Conservation (phyloP, 2,329 filamentous ascomycete species). For the Neopestalotiopsis clavispora region DNA sequence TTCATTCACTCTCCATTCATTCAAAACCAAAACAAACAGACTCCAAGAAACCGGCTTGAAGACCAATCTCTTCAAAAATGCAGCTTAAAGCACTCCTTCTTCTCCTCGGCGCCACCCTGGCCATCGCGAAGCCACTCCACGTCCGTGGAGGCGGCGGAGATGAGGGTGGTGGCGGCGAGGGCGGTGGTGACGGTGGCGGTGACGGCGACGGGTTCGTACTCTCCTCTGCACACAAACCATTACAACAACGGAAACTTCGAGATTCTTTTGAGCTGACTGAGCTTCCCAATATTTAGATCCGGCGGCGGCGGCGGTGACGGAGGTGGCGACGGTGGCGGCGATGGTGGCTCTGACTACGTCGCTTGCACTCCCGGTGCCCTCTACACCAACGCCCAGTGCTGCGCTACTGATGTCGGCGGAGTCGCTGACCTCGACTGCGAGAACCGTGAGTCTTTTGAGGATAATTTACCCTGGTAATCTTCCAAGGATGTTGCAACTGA, state of each 20-base stretch:
- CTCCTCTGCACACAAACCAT: background rate
- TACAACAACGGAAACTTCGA: background rate
- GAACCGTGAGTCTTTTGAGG: conserved; percentile 1
- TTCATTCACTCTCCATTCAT: conserved; percentile 1
- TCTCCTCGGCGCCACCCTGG: background rate
- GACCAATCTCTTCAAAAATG: background rate
- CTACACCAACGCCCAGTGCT: conserved; percentile 19
- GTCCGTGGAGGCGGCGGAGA: background rate
- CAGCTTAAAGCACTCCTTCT: background rate
- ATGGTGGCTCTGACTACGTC: background rate
- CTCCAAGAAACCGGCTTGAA: conserved; percentile 5
- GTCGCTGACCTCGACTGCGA: conserved; percentile 17
- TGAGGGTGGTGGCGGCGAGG: background rate
- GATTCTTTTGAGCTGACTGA: background rate
- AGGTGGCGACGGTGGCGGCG: background rate
- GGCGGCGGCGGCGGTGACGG: background rate
- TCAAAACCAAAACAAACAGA: background rate
- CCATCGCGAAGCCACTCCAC: background rate
- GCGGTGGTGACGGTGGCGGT: background rate
- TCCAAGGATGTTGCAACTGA: background rate
- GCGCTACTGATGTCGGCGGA: conserved; percentile 15
- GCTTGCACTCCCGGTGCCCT: conserved; percentile 11
- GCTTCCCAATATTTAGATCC: background rate
- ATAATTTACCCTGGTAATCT: background rate
- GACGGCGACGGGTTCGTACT: background rate